phyloP scores from a whole-genome alignment of 2,329 filamentous ascomycete species.

The Beauveria medogensis region DNA sequence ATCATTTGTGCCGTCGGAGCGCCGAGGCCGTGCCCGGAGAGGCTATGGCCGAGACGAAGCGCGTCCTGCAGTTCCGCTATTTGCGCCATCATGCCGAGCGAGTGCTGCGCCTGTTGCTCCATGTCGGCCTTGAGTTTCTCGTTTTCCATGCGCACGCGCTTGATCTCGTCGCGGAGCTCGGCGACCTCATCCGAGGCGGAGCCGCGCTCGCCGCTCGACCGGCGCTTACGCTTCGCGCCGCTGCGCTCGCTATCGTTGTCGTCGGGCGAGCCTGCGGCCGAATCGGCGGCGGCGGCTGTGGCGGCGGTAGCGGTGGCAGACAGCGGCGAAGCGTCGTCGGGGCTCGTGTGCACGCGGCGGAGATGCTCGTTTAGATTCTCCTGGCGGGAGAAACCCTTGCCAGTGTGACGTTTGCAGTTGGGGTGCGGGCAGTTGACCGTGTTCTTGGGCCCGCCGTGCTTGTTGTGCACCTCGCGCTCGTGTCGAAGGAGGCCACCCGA shows the following conservation, averaged over 20 bases:
- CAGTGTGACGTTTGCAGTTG: constrained; percentile 82
- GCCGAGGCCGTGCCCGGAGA: constrained; percentile 24
- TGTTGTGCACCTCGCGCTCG: constrained; percentile 87
- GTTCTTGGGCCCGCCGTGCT: constrained; percentile 82
- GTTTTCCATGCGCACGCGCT: constrained; percentile 58
- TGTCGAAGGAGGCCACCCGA: constrained; percentile 83
- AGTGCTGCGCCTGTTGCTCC: constrained; percentile 39
- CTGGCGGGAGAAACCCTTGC: constrained; percentile 83
- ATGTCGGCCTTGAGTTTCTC: constrained; percentile 47
- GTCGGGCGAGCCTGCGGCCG: constrained; percentile 27
- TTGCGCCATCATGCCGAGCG: constrained; percentile 40
- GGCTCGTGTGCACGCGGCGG: constrained; percentile 70
- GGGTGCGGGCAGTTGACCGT: constrained; percentile 76
- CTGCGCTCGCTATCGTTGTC: constrained; percentile 39
- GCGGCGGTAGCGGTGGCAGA: constrained; percentile 20
- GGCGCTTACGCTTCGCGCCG: constrained; percentile 41
- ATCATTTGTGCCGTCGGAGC: constrained; percentile 36
- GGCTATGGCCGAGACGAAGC: constrained; percentile 28
- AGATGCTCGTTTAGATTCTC: constrained; percentile 94
- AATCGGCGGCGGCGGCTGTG: constrained; percentile 19
- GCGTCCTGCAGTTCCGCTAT: constrained; percentile 38
- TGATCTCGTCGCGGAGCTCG: constrained; percentile 56
- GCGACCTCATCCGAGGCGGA: constrained; percentile 34
- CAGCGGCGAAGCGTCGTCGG: constrained; percentile 27
- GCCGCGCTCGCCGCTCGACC: constrained; percentile 20